phyloP scores from a whole-genome alignment of 129 eudicot genomes.

The Pseudognaphalium luteoalbum region DNA sequence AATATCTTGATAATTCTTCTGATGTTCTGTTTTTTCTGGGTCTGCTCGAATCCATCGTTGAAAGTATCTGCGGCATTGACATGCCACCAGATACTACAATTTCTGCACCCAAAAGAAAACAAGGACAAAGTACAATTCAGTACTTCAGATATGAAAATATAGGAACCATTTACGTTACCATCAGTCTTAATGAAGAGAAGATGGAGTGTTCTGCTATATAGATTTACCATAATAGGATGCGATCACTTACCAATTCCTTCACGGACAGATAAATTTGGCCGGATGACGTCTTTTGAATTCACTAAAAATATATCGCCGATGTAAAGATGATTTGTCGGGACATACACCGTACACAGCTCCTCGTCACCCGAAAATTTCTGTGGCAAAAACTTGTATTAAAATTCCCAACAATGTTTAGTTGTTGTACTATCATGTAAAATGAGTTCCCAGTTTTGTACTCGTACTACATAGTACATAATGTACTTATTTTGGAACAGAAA shows the following conservation, averaged over 20 bases:
- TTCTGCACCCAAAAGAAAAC: conserved; percentile 53
- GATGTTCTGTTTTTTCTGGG: conserved; percentile 49
- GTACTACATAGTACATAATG: neutral
- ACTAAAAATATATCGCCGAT: conserved; percentile 80
- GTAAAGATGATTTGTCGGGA: conserved; percentile 89
- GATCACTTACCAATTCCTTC: conserved; percentile 77
- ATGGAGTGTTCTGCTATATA: neutral
- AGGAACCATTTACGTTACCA: neutral
- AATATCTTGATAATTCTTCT: conserved; percentile 34
- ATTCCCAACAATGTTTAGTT: neutral
- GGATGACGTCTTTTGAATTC: conserved; percentile 64
- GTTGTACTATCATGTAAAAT: neutral
- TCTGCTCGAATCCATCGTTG: conserved; percentile 71
- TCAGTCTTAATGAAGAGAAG: neutral
- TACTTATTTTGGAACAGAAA: neutral
- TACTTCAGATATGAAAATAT: neutral
- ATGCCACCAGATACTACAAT: conserved; percentile 97
- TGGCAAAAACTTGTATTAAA: conserved; percentile 3
- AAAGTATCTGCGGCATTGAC: conserved; percentile 93
- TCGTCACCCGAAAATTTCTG: conserved; percentile 68
- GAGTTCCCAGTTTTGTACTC: neutral
- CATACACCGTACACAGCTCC: conserved; percentile 72
- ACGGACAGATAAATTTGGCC: conserved; percentile 84
- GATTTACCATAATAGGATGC: neutral
- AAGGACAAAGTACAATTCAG: neutral